phyloP scores from a whole-genome alignment of 805 yeast genomes.

The Wickerhamiella nectarea region DNA sequence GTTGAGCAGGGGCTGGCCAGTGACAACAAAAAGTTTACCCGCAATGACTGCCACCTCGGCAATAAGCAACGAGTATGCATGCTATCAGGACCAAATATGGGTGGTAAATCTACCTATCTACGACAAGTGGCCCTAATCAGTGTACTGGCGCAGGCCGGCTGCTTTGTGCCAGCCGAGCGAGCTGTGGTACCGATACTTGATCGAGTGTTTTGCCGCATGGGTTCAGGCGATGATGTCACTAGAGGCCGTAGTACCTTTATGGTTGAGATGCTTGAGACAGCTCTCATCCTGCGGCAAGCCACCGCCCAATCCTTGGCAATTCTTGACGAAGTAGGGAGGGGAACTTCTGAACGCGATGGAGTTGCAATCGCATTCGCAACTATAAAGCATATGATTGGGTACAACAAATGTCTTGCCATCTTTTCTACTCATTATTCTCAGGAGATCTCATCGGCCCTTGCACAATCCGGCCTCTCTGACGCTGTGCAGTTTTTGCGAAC shows the following conservation, averaged over 20 bases:
- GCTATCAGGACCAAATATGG: constrained; percentile 87
- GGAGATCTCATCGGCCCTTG: constrained; percentile 35
- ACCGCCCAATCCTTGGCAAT: constrained; percentile 58
- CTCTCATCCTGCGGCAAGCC: constrained; percentile 51
- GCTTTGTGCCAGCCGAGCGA: constrained; percentile 52
- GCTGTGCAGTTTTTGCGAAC: constrained; percentile 13
- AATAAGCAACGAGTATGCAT: constrained; percentile 33
- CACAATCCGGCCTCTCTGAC: constrained; percentile 15
- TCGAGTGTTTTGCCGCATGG: constrained; percentile 64
- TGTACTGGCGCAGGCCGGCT: constrained; percentile 63
- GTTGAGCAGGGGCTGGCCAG: constrained; percentile 61
- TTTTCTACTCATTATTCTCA: constrained; percentile 81
- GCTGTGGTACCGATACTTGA: constrained; percentile 63
- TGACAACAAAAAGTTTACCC: constrained; percentile 35
- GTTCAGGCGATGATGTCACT: constrained; percentile 64
- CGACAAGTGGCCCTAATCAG: constrained; percentile 56
- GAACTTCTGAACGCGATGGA: constrained; percentile 78
- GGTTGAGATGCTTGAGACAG: constrained; percentile 85
- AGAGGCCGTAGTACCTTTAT: constrained; percentile 78
- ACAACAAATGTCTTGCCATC: constrained; percentile 54
- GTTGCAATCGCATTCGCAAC: constrained; percentile 74
- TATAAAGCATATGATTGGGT: constrained; percentile 38
- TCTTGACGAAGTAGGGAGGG: constrained; percentile 81
- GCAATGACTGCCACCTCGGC: constrained; percentile 31
- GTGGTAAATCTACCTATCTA: constrained; percentile 70